Conservation (phyloP, 495 filamentous ascomycete species). For the Alectoria sarmentosa region DNA sequence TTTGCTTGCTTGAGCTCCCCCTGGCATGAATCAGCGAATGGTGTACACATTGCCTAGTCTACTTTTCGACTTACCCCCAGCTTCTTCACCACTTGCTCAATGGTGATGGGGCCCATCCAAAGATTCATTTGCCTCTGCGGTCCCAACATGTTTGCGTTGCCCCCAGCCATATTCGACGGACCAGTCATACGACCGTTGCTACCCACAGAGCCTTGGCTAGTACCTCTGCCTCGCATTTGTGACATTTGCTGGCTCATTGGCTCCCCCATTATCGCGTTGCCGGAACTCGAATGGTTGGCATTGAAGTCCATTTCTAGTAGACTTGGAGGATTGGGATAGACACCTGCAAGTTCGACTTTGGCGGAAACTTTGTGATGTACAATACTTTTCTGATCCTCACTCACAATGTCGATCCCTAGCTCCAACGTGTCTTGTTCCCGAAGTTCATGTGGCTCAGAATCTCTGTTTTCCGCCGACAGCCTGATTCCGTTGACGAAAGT, state of each 20-base stretch:
- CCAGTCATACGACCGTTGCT: constrained; percentile 43
- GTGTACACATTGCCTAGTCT: neutral
- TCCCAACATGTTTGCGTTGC: constrained; percentile 50
- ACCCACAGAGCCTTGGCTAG: constrained; percentile 61
- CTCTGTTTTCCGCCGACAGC: constrained; percentile 83
- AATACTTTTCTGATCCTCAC: constrained; percentile 94
- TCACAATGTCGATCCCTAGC: constrained; percentile 95
- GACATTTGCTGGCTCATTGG: constrained; percentile 48
- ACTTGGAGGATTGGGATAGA: constrained; percentile 57
- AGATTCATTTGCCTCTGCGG: constrained; percentile 68
- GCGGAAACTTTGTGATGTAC: constrained; percentile 97
- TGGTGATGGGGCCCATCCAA: constrained; percentile 81
- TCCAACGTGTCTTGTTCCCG: constrained; percentile 84
- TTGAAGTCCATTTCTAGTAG: constrained; percentile 84
- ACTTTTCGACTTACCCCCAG: constrained; percentile 62
- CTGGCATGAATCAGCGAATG: constrained; percentile 37
- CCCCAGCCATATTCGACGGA: constrained; percentile 47
- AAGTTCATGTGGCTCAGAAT: constrained; percentile 90
- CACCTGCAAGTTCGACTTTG: constrained; percentile 89
- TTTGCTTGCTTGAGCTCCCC: constrained; percentile 80
- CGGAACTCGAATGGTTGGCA: constrained; percentile 68
- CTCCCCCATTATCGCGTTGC: constrained; percentile 58
- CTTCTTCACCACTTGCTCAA: constrained; percentile 91
- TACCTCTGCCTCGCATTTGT: constrained; percentile 61
- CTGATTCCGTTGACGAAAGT: constrained; percentile 95